Evolutionary conservation across 495 filamentous ascomycete genomes (phyloP).

Genomic region (Neurospora cerealis): DNA sequence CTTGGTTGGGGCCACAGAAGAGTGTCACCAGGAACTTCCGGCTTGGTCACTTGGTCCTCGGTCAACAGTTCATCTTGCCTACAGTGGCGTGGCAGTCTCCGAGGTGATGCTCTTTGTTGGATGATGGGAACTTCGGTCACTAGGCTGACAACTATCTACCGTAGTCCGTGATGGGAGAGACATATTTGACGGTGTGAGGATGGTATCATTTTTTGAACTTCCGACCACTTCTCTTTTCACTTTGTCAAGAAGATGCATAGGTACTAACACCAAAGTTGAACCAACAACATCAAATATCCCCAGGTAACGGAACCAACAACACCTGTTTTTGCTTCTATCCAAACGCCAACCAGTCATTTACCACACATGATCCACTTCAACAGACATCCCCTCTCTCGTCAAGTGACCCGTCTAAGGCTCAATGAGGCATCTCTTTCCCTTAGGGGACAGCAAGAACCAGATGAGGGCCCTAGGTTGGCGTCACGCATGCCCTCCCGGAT

Average conservation of each 20-base stretch:
- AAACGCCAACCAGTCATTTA: not conserved
- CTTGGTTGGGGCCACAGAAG: not conserved
- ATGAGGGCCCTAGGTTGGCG: constrained; percentile 33
- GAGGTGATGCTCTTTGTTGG: not conserved
- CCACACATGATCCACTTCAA: not conserved
- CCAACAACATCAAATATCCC: not conserved
- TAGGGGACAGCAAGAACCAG: constrained; percentile 35
- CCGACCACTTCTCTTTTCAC: not conserved
- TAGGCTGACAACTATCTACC: not conserved
- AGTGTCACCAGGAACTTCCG: not conserved
- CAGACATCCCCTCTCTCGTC: not conserved
- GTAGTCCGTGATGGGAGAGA: not conserved
- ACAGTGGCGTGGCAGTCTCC: not conserved
- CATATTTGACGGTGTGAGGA: not conserved
- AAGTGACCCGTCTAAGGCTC: constrained; percentile 9
- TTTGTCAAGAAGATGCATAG: not conserved
- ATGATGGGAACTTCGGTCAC: not conserved
- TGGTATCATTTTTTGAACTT: not conserved
- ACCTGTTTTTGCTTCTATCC: not conserved
- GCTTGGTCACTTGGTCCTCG: not conserved
- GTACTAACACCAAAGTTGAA: not conserved
- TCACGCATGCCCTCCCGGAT: constrained; percentile 31
- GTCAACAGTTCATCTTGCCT: not conserved
- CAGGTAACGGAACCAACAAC: not conserved
- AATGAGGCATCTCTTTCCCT: constrained; percentile 36